Base-by-base conservation (phyloP, 208 protist species). In the Acanthamoeba castellanii region DNA sequence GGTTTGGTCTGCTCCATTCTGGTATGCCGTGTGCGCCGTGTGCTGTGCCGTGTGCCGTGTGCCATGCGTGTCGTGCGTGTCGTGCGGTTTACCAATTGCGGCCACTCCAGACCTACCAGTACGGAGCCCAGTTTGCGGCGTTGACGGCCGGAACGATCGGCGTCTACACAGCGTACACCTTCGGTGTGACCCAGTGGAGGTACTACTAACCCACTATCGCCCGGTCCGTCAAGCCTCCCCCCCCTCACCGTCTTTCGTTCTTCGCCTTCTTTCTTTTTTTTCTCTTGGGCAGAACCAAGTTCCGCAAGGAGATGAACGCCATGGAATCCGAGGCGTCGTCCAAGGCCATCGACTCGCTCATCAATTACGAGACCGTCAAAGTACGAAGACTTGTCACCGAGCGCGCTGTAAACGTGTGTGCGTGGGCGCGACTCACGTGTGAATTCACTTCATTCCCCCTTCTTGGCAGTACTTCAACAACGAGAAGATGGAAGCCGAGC, bases 331-430 rank as follows among this genome's bases (percentile, higher is more conserved):
- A 97, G 34, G 97, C 95, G 13, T 47, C 87, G 0, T 87, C 95
- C 18, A 95, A 96, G 78, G 95, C 95, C 55, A 92, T 98, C 66
- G 97, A 98, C 74, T 98, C 97, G 27, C 96, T 98, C n/a, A 76
- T 98, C 27, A 98, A 98, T 94, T 98, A 96, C 66, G 97, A 98
- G 92, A 98, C 97, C 11, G 97, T 98, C 32, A 98, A 98, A 92
- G 57, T 93, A 13, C 27, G 11, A 59, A 55, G 11, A 50, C 84
- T 42, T 91, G 18, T 2, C 32, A 30, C 27, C 61, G 61, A n/a
- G 4, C 3, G 2, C 7, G n/a, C 37, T 42, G 37, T 1, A 37
- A 7, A 52, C 11, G 50, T 9, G 50, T 55, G 8, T 2, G 50
- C 14, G 50, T 55, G 6, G 13, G 50, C 50, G 50, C 50, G 6